Base-by-base conservation (phyloP, 2,329 filamentous ascomycete genomes). In the Trichoderma pleuroti region DNA sequence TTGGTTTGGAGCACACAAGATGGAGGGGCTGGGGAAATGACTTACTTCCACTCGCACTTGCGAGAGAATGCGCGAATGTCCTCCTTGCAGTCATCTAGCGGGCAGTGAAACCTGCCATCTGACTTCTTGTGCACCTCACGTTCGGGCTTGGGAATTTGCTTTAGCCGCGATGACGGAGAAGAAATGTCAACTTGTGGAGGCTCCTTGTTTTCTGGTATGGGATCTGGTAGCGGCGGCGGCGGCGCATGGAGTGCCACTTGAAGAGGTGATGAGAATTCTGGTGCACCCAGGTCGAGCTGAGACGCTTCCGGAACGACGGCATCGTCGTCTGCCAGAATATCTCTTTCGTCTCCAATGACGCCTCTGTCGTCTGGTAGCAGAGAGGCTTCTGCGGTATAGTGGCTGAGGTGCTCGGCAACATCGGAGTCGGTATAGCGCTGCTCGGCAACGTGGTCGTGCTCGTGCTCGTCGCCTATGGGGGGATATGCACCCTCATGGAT, bases 41-140 rank as follows among this genome's bases (percentile, higher is more conserved):
- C 92, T 88, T 84, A 96, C 93, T 92, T 97, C 93, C 93, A 98
- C 83, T 97, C 94, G 82, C 94, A 97, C 75, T 93, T 95, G 73
- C 94, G 88, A 68, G 88, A 86, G 78, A 97, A 98, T 14, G 86
- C 87, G 57, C 85, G 87, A 6, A 85, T 76, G 6, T 90, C 85
- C 66, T 91, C 88, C 14, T 83, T 86, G 76, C 94, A 98, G 70
- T 91, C 90, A 0, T 86, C 81, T 74, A 89, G 88, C 18, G 88
- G 89, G 80, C 95, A 98, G 70, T 90, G 86, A 76, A 91, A 96
- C 77, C 93, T 91, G n/a, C 92, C 92, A 28, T 92, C 86, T 1
- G 83, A 78, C 74, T 93, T 93, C 80, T 89, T 90, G 5, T 81
- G 81, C 0, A 85, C 84, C 49, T 86, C 81, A 36, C 89, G 86